Conservation (phyloP, 805 yeast species). For the Myxozyma sirexii region DNA sequence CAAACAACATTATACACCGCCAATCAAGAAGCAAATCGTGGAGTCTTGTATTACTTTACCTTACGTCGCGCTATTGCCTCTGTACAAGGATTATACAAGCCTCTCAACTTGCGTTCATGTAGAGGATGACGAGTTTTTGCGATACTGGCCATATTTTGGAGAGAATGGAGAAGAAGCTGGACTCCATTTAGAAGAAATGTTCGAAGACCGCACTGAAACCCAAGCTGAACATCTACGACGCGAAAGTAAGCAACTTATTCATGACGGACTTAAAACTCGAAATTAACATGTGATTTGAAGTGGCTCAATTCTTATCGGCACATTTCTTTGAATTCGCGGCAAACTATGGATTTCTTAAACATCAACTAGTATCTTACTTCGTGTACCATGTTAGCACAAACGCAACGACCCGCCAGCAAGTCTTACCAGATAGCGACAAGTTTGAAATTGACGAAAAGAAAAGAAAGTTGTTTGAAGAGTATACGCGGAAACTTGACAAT, state of each 20-base stretch:
- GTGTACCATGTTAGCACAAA: conserved; percentile 7
- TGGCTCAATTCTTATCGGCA: conserved; percentile 21
- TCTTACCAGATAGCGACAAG: conserved; percentile 17
- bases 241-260: conserved; percentile 31
- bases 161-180: conserved; percentile 33
- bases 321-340: conserved; percentile 15
- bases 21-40: conserved; percentile 7
- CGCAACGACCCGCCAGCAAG: not conserved
- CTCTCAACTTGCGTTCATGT: conserved; percentile 22
- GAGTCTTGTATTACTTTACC: not conserved
- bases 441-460: conserved; percentile 27
- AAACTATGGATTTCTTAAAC: conserved; percentile 16
- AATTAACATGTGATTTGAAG: conserved; percentile 1
- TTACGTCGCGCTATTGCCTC: conserved; percentile 16
- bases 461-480: conserved; percentile 20
- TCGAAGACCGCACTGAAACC: conserved; percentile 29
- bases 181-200: conserved; percentile 27
- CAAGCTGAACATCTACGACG: conserved; percentile 17
- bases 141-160: conserved; percentile 32
- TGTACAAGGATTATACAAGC: conserved; percentile 30
- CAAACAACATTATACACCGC: conserved; percentile 8
- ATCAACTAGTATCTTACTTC: conserved; percentile 19
- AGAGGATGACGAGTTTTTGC: conserved; percentile 29
- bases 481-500: conserved; percentile 13
- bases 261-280: no score